Evolutionary conservation across 495 filamentous ascomycete species (phyloP).

Genomic region (Tuber aestivum): DNA sequence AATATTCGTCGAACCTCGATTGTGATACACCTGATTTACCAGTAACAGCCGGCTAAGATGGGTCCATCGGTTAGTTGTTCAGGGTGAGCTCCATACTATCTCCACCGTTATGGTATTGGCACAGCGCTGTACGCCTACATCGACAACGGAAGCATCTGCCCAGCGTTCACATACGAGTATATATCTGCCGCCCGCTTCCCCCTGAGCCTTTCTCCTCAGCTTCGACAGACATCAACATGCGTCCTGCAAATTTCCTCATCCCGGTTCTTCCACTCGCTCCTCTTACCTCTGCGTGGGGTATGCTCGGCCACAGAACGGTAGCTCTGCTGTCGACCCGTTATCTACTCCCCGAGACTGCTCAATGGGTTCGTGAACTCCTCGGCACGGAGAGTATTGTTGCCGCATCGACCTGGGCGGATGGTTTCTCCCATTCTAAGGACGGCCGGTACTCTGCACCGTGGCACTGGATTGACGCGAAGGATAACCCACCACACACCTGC

Average conservation of each 20-base stretch:
- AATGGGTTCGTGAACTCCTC: slow-evolving; percentile 30
- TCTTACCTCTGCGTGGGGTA: slow-evolving; percentile 34
- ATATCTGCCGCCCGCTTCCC: background rate
- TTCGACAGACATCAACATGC: slow-evolving; percentile 16
- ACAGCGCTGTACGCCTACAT: background rate
- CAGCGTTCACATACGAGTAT: background rate
- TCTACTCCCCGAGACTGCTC: slow-evolving; percentile 36
- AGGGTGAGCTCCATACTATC: background rate
- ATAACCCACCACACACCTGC: slow-evolving; percentile 56
- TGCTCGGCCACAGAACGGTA: slow-evolving; percentile 41
- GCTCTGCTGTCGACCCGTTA: slow-evolving; percentile 40
- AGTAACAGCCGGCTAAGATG: background rate
- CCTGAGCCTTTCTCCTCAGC: background rate
- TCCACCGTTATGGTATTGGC: background rate
- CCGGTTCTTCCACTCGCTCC: slow-evolving; percentile 17
- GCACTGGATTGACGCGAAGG: slow-evolving; percentile 68
- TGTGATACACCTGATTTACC: background rate
- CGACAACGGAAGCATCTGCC: background rate
- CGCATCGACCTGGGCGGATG: slow-evolving; percentile 61
- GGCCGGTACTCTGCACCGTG: slow-evolving; percentile 55
- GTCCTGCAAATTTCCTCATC: slow-evolving; percentile 22
- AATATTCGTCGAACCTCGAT: background rate
- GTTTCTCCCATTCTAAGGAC: slow-evolving; percentile 55
- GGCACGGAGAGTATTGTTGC: slow-evolving; percentile 52
- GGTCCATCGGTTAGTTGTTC: background rate